These are phyloP conservation scores for Penstemon eatonii DNA, from an alignment of 257 asterid species.

Conservation along the genomic window DNA sequence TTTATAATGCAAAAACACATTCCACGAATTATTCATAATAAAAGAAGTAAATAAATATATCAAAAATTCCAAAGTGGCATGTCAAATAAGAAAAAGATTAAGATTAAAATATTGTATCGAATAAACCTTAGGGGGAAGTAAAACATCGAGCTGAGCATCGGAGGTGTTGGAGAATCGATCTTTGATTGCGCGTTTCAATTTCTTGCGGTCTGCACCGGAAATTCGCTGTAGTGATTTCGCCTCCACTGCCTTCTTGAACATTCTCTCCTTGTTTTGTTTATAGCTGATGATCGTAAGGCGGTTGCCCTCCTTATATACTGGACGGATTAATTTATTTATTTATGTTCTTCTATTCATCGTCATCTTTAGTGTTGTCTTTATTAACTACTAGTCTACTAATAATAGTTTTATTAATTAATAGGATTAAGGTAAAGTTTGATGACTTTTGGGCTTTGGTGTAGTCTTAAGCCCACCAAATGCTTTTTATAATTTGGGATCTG, in stretches of 20 bases:
- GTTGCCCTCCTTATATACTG: no score
- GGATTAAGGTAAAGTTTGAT: no score
- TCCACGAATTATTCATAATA: neutral
- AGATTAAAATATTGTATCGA: neutral
- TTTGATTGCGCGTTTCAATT: conserved; percentile 67
- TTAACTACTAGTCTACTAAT: no score
- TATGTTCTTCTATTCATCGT: no score
- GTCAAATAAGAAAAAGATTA: neutral
- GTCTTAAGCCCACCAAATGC: no score
- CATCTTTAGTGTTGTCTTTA: no score
- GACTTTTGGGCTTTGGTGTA: no score
- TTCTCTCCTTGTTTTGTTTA: conserved; percentile 16
- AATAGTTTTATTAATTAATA: no score
- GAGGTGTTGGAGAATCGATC: conserved; percentile 72
- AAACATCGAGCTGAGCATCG: conserved; percentile 62
- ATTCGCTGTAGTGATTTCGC: conserved; percentile 90
- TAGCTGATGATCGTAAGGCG: no score
- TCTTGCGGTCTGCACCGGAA: conserved; percentile 96
- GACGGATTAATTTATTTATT: no score
- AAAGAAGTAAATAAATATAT: neutral
- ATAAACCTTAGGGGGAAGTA: conserved; percentile 89
- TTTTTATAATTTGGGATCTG: no score
- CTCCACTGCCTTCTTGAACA: conserved; percentile 92
- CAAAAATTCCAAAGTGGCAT: neutral
- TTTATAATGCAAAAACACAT: neutral